Base-by-base conservation (phyloP, 768 basidiomycete genomes). In the Collybia nuda region DNA sequence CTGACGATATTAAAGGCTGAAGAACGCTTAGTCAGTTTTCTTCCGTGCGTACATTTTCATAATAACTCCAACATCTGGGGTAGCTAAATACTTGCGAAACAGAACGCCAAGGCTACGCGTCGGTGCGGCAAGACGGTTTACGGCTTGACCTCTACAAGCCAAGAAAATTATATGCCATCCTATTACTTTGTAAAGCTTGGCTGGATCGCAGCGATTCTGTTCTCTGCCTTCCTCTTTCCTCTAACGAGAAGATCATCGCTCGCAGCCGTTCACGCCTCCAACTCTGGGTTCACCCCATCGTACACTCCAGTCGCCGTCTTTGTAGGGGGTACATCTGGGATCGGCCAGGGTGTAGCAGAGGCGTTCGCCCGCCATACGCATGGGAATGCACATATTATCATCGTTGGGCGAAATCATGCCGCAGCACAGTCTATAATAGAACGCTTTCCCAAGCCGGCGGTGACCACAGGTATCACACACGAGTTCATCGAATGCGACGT, bases 401-500 rank as follows among this genome's bases (percentile, higher is more conserved):
- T 84, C 55, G 68, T 79, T 26, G 82, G 81, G 0, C 71, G 80
- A 7, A 82, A 81, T 63, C 68, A 69, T 38, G 62, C 53, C 15
- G 76, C 80, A 5, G 81, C 78, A 0, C 70, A 80, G 23, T 46
- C 59, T n/a, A 73, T 79, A 54, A n/a, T n/a, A n/a, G 24, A 26
- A 7, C 24, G 59, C 2, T 59, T 81, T 40, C 76, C 78, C 15
- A 64, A 64, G 44, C 64, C 67, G 19, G 5, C 44, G 17, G 19
- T 47, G 7, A 47, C 52, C 26, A 56, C 40, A 37, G 56, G 46
- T 11, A 38, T 26, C 28, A 58, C 50, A 17, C 72, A 75, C 62
- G 76, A 79, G 53, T 82, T 81, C 58, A 67, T 81, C n/a, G 60
- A 72, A 51, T 79, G 80, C 67, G 81, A 82, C 40, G 74, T 69